Base-by-base conservation (phyloP, 2,329 filamentous ascomycete genomes). In the Penicillium sp. region DNA sequence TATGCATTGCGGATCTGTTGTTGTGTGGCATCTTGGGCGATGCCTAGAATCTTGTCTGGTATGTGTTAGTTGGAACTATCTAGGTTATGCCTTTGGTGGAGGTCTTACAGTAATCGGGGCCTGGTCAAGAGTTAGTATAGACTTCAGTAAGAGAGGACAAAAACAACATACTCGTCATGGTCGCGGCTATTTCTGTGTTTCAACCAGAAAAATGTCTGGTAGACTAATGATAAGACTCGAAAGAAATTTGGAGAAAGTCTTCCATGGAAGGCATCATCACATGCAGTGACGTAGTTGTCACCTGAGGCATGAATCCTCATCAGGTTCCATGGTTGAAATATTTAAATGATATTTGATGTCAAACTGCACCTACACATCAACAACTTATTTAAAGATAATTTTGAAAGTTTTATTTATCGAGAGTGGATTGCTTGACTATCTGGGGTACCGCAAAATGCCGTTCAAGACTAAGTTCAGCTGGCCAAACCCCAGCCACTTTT, bases 1-100 rank as follows among this genome's bases (percentile, higher is more conserved):
- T 97, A 99, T 48, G 92, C 94, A 80, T 90, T 89, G 66, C 93
- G 89, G 70, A 99, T 88, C 72, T 97, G 89, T 68, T 91, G 86
- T 56, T 87, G 84, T 0, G 86, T 88, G 33, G 93, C 91, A 64
- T 82, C 88, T 35, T 90, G 83, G 49, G 86, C 72, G 58, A 96
- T 75, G 61, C 88, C 88, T 47, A 96, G 86, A 61, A 89, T 83
- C 48, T 83, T 85, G 77, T 93, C 89, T 92, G 61, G 36, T 19
- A 10, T 28, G 12, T 17, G 37, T 60, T 35, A 51, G 44, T 26
- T 22, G 9, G 37, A 47, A 54, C 26, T 35, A 54, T 59, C 14
- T 25, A 19, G 19, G 46, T 28, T 25, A 37, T 38, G 25, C 19
- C 43, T 17, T 38, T 63, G 28, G 19, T 17, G 6, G 36, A 30